phyloP scores from a whole-genome alignment of 1,284 basidiomycete genomes.

The Trametes polyzona region DNA sequence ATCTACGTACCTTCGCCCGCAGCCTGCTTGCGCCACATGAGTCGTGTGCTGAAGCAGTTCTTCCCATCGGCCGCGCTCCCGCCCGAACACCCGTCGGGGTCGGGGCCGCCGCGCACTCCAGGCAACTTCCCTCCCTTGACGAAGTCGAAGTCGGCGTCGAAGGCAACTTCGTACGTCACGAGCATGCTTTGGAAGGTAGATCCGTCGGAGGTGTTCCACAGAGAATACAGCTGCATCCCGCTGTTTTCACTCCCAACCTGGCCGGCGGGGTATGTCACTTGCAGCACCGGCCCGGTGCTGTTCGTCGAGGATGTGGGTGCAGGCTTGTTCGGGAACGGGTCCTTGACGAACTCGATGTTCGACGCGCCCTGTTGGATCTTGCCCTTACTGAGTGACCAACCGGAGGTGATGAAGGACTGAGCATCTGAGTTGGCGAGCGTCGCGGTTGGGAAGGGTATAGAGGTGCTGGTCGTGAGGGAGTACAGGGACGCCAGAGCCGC shows the following conservation, averaged over 20 bases:
- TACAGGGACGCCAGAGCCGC: conserved; percentile 55
- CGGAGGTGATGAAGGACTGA: conserved; percentile 54
- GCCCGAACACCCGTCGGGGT: conserved; percentile 44
- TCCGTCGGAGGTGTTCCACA: conserved; percentile 64
- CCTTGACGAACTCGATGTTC: conserved; percentile 63
- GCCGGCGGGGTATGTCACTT: conserved; percentile 65
- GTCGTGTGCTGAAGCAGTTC: conserved; percentile 49
- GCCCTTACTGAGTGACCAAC: conserved; percentile 65
- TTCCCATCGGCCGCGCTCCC: conserved; percentile 44
- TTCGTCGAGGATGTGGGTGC: conserved; percentile 31
- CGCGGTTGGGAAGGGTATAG: conserved; percentile 67
- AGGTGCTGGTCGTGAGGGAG: conserved; percentile 62
- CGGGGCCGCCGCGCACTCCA: conserved; percentile 48
- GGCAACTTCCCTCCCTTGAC: conserved; percentile 54
- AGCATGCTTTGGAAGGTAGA: conserved; percentile 64
- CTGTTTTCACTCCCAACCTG: conserved; percentile 63
- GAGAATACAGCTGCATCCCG: conserved; percentile 65
- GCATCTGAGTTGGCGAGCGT: conserved; percentile 56
- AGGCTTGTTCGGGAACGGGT: conserved; percentile 63
- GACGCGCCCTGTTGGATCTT: conserved; percentile 58
- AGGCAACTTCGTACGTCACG: conserved; percentile 73
- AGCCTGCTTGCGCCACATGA: conserved; percentile 50
- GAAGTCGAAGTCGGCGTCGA: conserved; percentile 57
- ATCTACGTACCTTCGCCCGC: conserved; percentile 45
- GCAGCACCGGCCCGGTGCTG: conserved; percentile 58